Evolutionary conservation across 1,139 yeast genomes (phyloP).

Genomic region (Saccharomycopsis hybrid): DNA sequence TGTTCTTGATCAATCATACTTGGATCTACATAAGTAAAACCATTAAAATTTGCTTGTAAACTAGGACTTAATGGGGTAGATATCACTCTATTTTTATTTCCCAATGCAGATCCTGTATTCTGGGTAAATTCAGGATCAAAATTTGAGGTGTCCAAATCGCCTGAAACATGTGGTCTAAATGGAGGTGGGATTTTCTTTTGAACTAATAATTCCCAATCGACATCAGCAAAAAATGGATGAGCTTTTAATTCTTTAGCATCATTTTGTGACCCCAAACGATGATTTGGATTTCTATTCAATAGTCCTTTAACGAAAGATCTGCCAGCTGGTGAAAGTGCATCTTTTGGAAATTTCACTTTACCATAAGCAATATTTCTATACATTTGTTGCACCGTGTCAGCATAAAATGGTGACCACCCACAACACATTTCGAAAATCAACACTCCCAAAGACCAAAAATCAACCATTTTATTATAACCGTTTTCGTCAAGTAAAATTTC

Average conservation of each 20-base stretch:
- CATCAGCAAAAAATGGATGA: conserved; percentile 81
- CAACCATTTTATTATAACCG: conserved; percentile 83
- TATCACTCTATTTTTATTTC: conserved; percentile 42
- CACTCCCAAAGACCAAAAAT: conserved; percentile 81
- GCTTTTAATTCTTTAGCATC: conserved; percentile 49
- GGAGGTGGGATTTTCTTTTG: conserved; percentile 94
- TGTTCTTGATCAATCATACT: conserved; percentile 55
- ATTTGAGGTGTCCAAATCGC: conserved; percentile 91
- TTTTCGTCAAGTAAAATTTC: conserved; percentile 76
- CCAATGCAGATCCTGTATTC: conserved; percentile 77
- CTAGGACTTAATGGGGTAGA: conserved; percentile 90
- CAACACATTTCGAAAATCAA: conserved; percentile 87
- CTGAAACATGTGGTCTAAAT: conserved; percentile 84
- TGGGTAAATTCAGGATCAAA: conserved; percentile 97
- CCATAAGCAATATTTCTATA: conserved; percentile 98
- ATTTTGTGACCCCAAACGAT: conserved; percentile 70
- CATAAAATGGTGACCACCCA: conserved; percentile 98
- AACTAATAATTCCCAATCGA: conserved; percentile 79
- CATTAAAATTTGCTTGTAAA: conserved; percentile 91
- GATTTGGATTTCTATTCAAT: conserved; percentile 90
- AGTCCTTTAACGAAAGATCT: conserved; percentile 92
- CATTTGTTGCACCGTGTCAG: conserved; percentile 91
- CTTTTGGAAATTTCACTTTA: conserved; percentile 93
- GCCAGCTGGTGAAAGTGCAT: conserved; percentile 85
- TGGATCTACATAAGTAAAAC: conserved; percentile 93